A percentile compares a stretch with the other conserved stretches of the same genome.
Evolutionary conservation across 225 moss, liverwort and hornwort species (phyloP).

Genomic region (Polytrichum formosum): DNA sequence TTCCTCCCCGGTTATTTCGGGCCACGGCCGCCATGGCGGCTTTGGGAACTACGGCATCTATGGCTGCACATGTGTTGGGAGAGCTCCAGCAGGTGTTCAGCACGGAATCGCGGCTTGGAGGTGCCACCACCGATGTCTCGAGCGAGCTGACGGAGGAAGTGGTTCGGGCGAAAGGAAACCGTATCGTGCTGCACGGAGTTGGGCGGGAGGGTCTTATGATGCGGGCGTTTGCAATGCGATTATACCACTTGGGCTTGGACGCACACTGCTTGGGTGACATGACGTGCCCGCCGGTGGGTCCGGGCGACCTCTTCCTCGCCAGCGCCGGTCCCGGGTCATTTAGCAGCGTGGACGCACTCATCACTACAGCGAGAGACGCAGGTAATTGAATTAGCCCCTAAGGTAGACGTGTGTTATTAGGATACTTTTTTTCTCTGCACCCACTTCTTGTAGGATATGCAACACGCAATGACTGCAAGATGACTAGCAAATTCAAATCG

Average conservation of each 20-base stretch:
- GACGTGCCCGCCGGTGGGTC: slow-evolving; percentile 68
- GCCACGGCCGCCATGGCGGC: too few species aligned
- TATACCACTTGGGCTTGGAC: slow-evolving; percentile 75
- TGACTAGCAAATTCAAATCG: too few species aligned
- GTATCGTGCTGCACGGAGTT: slow-evolving; percentile 81
- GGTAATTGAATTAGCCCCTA: slow-evolving; percentile 12
- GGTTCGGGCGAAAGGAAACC: slow-evolving; percentile 31
- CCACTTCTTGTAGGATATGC: too few species aligned
- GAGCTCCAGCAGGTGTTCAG: slow-evolving; percentile 84
- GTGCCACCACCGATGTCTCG: slow-evolving; percentile 34
- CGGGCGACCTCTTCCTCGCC: slow-evolving; percentile 73
- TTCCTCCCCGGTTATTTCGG: too few species aligned
- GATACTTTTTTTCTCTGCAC: too few species aligned
- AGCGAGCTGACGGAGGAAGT: slow-evolving; percentile 52
- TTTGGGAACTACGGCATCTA: slow-evolving; percentile 5
- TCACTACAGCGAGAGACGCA: slow-evolving; percentile 64
- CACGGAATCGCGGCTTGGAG: slow-evolving; percentile 30
- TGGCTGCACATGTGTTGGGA: slow-evolving; percentile 67
- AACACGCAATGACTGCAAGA: too few species aligned
- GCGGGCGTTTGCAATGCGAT: slow-evolving; percentile 77
- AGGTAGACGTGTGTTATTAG: too few species aligned
- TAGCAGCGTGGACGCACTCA: slow-evolving; percentile 81
- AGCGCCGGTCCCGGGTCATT: slow-evolving; percentile 92
- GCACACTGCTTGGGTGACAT: slow-evolving; percentile 82
- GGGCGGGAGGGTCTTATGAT: slow-evolving; percentile 97